Evolutionary conservation across 108 stramenopile genomes (phyloP).

Genomic region (Cyclostephanos tholiformis): DNA sequence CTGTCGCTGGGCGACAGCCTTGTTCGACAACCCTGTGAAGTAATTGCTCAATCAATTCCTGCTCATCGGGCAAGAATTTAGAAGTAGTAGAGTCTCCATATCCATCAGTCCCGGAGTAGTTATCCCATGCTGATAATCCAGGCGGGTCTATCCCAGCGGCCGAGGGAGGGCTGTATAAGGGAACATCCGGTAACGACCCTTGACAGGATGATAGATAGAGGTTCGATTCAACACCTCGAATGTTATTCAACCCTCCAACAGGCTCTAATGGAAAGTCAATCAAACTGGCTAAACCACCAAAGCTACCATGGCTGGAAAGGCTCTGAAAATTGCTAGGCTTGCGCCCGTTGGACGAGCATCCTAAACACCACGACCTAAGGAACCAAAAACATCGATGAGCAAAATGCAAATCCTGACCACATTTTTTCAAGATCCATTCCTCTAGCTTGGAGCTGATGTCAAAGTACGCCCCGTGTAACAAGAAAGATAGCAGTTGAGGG

Average conservation of each 20-base stretch:
- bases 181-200: conserved; percentile 14
- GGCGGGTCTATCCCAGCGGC: conserved; percentile 18
- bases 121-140: conserved; percentile 24
- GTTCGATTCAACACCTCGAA: conserved; percentile 43
- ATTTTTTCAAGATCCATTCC: conserved; percentile 81
- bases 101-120: conserved; percentile 13
- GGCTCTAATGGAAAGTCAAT: conserved; percentile 19
- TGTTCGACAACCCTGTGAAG: conserved; percentile 63
- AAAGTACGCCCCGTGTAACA: conserved; percentile 84
- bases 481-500: conserved; percentile 83
- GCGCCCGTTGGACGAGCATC: conserved; percentile 8
- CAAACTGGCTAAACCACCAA: conserved; percentile 16
- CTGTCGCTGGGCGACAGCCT: conserved; percentile 64
- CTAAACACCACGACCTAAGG: conserved; percentile 82
- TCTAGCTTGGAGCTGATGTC: conserved; percentile 67
- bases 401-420: conserved; percentile 71
- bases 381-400: conserved; percentile 91
- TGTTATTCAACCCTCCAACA: conserved; percentile 18
- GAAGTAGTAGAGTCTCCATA: conserved; percentile 4
- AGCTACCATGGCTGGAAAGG: conserved; percentile 13
- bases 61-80: conserved; percentile 75
- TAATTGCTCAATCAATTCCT: conserved; percentile 72
- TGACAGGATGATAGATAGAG: conserved; percentile 35
- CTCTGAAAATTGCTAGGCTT: conserved; percentile 20
- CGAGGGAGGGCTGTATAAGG: conserved; percentile 3